These are phyloP conservation scores for Dactylellina haptotyla DNA, from an alignment of 2,329 filamentous ascomycete genomes.

Conservation along the genomic window DNA sequence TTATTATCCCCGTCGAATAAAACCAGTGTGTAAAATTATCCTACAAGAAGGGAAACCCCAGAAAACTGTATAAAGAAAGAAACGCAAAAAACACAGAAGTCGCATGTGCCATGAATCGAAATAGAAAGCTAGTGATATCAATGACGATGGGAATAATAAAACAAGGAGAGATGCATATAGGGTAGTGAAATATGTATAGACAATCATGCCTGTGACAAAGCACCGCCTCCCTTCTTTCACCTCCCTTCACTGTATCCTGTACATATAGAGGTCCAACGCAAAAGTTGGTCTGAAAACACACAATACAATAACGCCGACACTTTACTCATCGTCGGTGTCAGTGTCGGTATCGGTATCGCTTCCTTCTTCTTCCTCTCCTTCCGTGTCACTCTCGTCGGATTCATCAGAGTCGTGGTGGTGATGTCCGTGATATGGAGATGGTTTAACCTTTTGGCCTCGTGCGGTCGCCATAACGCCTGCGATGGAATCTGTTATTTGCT, in stretches of 20 bases:
- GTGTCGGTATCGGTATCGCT: constrained; percentile 73
- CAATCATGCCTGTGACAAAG: constrained; percentile 15
- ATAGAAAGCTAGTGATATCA: constrained; percentile 13
- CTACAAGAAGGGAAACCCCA: constrained; percentile 39
- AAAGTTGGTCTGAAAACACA: constrained; percentile 41
- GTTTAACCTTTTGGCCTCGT: constrained; percentile 73
- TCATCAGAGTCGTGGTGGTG: constrained; percentile 71
- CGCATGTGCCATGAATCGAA: constrained; percentile 4
- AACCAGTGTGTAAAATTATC: constrained; percentile 34
- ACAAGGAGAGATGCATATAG: neutral
- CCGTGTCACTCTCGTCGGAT: constrained; percentile 83
- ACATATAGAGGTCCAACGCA: constrained; percentile 21
- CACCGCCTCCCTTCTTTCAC: constrained; percentile 21
- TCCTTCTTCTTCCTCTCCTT: constrained; percentile 69
- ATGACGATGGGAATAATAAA: neutral
- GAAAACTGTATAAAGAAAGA: neutral
- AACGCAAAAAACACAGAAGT: constrained; percentile 1
- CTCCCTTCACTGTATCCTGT: constrained; percentile 58
- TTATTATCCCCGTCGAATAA: constrained; percentile 6
- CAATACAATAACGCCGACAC: constrained; percentile 5
- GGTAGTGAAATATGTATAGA: too few relatives aligned
- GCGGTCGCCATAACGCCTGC: constrained; percentile 90
- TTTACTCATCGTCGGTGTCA: constrained; percentile 66
- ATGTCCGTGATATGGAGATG: constrained; percentile 68
- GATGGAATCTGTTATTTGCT: constrained; percentile 74